Percentiles rank a stretch among this genome's conserved stretches.
Evolutionary conservation across 2,329 filamentous ascomycete genomes (phyloP).

Genomic region (Claviceps fusiformis): DNA sequence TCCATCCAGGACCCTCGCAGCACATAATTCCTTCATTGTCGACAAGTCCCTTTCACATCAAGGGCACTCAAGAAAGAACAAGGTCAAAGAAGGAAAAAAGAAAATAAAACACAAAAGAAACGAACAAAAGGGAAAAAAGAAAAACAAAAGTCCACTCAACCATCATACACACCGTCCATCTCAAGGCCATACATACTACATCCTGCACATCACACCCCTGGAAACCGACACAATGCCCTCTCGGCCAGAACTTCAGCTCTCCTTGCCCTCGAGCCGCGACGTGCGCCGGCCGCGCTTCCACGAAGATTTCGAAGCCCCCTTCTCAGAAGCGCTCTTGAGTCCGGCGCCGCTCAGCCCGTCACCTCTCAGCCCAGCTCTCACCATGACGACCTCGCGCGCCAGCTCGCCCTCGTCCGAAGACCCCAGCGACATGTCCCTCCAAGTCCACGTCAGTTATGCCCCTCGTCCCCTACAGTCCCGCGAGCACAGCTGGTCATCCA

Average conservation of each 20-base stretch:
- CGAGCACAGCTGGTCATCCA: slow-evolving; percentile 16
- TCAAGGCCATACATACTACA: neutral
- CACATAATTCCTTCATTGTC: too few species aligned
- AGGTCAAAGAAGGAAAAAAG: too few species aligned
- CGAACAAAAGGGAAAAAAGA: neutral
- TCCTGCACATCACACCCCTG: neutral
- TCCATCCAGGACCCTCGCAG: neutral
- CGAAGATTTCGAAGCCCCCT: slow-evolving; percentile 26
- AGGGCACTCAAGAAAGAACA: too few species aligned
- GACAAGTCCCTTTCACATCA: too few species aligned
- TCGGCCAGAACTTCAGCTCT: slow-evolving; percentile 11
- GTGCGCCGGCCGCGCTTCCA: slow-evolving; percentile 20
- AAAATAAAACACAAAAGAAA: neutral
- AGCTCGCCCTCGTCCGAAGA: slow-evolving; percentile 3
- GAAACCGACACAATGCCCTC: slow-evolving; percentile 13
- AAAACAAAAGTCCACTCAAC: neutral
- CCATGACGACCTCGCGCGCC: slow-evolving; percentile 11
- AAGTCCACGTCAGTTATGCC: neutral
- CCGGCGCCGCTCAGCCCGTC: slow-evolving; percentile 13
- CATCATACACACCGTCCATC: neutral
- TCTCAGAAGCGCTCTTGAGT: slow-evolving; percentile 22
- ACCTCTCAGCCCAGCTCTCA: too few species aligned
- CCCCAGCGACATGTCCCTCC: neutral
- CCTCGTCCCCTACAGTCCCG: slow-evolving; percentile 2
- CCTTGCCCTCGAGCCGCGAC: slow-evolving; percentile 3